These are phyloP conservation scores for Aegilops sharonensis DNA, from an alignment of 176 grass and related monocot genomes.

Conservation along the genomic window DNA sequence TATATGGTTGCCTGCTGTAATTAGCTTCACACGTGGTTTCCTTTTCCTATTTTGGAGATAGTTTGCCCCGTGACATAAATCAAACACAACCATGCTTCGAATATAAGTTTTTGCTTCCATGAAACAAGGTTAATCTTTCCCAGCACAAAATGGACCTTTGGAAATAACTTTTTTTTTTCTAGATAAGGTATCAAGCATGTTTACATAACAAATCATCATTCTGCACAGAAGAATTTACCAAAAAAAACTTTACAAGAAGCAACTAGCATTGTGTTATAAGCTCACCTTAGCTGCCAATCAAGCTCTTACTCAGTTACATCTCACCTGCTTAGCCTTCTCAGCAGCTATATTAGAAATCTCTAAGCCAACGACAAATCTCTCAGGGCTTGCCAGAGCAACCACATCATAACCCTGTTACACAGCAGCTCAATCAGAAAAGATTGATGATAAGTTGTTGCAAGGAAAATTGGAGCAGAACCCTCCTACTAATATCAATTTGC, in stretches of 20 bases:
- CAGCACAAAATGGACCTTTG: not conserved
- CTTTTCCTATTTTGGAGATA: not conserved
- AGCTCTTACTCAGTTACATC: constrained; percentile 3
- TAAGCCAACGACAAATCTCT: constrained; percentile 78
- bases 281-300: not conserved
- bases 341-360: constrained; percentile 68
- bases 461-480: not conserved
- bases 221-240: not conserved
- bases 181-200: not conserved
- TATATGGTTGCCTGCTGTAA: not conserved
- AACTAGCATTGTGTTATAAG: not conserved
- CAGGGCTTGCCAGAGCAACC: constrained; percentile 55
- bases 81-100: not conserved
- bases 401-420: constrained; percentile 82
- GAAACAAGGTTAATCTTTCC: not conserved
- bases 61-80: not conserved
- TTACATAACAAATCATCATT: not conserved
- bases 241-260: not conserved
- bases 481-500: not conserved
- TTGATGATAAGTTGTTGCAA: not conserved
- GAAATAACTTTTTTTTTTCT: not conserved
- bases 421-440: constrained; percentile 16
- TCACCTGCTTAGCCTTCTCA: constrained; percentile 70
- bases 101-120: not conserved
- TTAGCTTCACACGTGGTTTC: not conserved